phyloP scores from a whole-genome alignment of 345 rosid genomes.

The Litchi chinensis region DNA sequence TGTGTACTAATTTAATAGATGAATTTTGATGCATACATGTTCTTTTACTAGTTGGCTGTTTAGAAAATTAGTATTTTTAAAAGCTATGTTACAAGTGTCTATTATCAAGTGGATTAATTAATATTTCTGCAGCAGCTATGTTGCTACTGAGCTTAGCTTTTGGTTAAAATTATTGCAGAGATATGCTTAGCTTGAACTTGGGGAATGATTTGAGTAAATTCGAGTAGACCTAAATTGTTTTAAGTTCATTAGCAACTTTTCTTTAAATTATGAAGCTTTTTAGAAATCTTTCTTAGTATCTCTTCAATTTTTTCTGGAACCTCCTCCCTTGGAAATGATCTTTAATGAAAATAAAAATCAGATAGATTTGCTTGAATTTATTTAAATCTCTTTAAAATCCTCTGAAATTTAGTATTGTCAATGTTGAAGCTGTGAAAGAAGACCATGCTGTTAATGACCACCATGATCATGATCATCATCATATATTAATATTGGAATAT shows the following conservation, averaged over 20 bases:
- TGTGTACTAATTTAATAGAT: neutral
- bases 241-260: neutral
- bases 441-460: slow-evolving; percentile 51
- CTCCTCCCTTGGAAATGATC: neutral
- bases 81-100: neutral
- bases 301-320: neutral
- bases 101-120: neutral
- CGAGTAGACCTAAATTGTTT: neutral
- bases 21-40: neutral
- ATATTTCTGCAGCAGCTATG: no score
- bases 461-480: slow-evolving; percentile 47
- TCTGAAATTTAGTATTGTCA: slow-evolving; percentile 46
- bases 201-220: no score
- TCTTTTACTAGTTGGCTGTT: neutral
- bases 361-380: no score
- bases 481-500: neutral
- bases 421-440: slow-evolving; percentile 52
- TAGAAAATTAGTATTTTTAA: neutral
- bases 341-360: no score
- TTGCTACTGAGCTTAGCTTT: no score
- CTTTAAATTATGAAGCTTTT: neutral
- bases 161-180: no score
- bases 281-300: neutral
- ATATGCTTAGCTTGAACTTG: no score
- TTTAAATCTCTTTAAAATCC: neutral